A percentile compares a stretch with the other conserved stretches of the same genome.
phyloP scores from a whole-genome alignment of 208 protist species.

The Crithidia sp. region DNA sequence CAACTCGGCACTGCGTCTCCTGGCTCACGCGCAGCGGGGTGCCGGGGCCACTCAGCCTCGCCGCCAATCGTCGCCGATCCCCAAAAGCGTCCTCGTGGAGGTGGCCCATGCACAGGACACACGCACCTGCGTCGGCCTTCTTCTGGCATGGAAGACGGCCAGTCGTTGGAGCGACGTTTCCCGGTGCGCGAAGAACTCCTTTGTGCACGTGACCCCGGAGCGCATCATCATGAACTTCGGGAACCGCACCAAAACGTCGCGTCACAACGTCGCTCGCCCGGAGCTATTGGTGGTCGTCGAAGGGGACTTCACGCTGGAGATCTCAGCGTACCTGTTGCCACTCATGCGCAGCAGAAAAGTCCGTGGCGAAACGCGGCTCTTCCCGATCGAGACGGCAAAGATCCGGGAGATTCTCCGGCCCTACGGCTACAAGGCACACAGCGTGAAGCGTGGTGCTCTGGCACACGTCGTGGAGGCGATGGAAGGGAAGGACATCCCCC shows the following conservation, averaged over 20 bases:
- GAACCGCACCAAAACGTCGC: neutral
- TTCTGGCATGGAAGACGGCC: conserved; percentile 3
- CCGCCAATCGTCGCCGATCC: neutral
- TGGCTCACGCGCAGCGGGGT: conserved; percentile 1
- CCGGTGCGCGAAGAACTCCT: conserved; percentile 1
- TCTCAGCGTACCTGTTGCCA: neutral
- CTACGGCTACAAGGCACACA: neutral
- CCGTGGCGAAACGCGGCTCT: neutral
- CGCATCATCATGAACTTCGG: neutral
- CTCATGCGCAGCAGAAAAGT: neutral
- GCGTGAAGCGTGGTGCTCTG: neutral
- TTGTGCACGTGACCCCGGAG: neutral
- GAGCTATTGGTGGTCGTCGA: neutral
- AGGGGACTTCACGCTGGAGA: neutral
- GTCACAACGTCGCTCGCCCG: neutral
- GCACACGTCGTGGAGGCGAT: neutral
- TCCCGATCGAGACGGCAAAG: neutral
- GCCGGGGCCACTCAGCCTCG: neutral
- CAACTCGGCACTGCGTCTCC: neutral
- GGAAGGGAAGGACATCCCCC: neutral
- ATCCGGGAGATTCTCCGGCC: neutral
- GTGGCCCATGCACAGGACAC: neutral
- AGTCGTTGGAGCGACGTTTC: neutral
- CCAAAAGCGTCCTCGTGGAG: neutral
- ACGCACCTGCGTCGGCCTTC: neutral